phyloP scores from a whole-genome alignment of 2,329 filamentous ascomycete genomes.

The Claviceps quebecensis region DNA sequence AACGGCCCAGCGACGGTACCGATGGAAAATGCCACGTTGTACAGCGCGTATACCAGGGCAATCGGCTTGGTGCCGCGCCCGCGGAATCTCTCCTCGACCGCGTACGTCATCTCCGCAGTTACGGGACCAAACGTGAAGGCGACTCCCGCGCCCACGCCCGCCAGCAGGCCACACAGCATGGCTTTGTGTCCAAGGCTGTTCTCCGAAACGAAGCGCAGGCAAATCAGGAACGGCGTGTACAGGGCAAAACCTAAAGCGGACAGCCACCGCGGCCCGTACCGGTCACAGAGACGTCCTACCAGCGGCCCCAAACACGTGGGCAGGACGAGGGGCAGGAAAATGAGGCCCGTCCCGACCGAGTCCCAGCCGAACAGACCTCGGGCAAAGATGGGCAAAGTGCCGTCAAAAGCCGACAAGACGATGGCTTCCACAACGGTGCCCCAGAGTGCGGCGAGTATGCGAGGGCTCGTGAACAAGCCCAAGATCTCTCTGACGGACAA shows the following conservation, averaged over 20 bases:
- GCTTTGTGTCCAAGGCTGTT: slow-evolving; percentile 17
- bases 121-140: slow-evolving; percentile 20
- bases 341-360: slow-evolving; percentile 19
- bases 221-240: slow-evolving; percentile 20
- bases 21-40: slow-evolving; percentile 21
- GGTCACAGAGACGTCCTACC: slow-evolving; percentile 18
- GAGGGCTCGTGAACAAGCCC: slow-evolving; percentile 16
- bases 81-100: slow-evolving; percentile 12
- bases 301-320: slow-evolving; percentile 19
- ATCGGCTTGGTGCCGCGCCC: slow-evolving; percentile 12
- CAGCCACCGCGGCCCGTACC: slow-evolving; percentile 22
- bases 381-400: slow-evolving; percentile 20
- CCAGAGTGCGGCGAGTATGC: slow-evolving; percentile 20
- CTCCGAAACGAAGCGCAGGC: slow-evolving; percentile 19
- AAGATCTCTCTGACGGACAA: slow-evolving; percentile 10
- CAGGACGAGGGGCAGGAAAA: slow-evolving; percentile 20
- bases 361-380: slow-evolving; percentile 18
- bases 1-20: slow-evolving; percentile 20
- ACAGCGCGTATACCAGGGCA: slow-evolving; percentile 21
- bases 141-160: slow-evolving; percentile 17
- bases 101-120: slow-evolving; percentile 24
- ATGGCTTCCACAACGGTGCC: slow-evolving; percentile 20
- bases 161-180: slow-evolving; percentile 19
- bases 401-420: slow-evolving; percentile 20
- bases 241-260: slow-evolving; percentile 19